These are phyloP conservation scores for Rosa rugosa DNA, from an alignment of 306 rosid species.

Conservation along the genomic window DNA sequence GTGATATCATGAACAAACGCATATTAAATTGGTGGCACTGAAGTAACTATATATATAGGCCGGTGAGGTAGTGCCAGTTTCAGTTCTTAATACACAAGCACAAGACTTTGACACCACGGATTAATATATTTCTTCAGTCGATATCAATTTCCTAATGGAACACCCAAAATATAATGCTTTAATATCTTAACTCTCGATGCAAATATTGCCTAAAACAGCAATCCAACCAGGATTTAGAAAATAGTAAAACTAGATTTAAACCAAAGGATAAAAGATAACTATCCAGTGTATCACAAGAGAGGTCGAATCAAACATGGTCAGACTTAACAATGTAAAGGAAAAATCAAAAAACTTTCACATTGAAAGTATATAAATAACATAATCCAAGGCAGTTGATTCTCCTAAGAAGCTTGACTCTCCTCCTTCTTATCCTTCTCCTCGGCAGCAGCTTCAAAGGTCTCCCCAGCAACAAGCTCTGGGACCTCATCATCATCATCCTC, in stretches of 20 bases:
- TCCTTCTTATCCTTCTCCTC: slow-evolving; percentile 63
- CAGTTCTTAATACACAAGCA: background rate
- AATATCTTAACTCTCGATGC: background rate
- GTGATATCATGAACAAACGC: background rate
- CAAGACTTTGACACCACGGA: no score
- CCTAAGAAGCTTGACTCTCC: slow-evolving; percentile 44
- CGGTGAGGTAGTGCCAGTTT: background rate
- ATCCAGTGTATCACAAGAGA: slow-evolving; percentile 21
- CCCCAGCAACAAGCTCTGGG: slow-evolving; percentile 83
- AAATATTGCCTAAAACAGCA: background rate
- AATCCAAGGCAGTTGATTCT: slow-evolving; percentile 30
- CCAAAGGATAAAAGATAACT: slow-evolving; percentile 11
- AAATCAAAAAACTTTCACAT: slow-evolving; percentile 26
- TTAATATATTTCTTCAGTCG: no score
- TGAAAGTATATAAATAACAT: slow-evolving; percentile 44
- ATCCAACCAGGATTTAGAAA: background rate
- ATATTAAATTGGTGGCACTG: background rate
- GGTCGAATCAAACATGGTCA: slow-evolving; percentile 22
- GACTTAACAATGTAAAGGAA: slow-evolving; percentile 13
- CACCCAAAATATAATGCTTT: background rate
- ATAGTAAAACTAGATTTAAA: slow-evolving; percentile 10
- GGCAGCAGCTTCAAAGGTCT: slow-evolving; percentile 86
- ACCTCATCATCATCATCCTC: slow-evolving; percentile 85
- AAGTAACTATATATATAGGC: background rate
- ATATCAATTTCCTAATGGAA: background rate